Conservation (phyloP, 1,284 basidiomycete species). For the Sanghuangporus weigelae region DNA sequence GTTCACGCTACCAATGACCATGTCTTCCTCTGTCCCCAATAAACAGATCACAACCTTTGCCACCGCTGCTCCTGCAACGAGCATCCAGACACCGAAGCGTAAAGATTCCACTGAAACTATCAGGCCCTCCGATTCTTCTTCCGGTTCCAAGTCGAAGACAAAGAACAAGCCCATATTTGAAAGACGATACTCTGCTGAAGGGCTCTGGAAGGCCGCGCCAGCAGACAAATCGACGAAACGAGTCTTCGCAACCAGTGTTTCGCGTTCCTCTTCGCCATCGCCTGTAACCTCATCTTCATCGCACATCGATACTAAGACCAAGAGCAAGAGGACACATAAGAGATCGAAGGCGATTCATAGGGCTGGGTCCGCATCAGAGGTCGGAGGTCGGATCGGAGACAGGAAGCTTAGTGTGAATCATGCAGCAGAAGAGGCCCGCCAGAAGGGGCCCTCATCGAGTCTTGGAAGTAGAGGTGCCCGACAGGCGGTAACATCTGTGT, state of each 20-base stretch:
- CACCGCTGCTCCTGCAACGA: too few species aligned
- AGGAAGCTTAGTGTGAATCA: not conserved
- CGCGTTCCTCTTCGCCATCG: not conserved
- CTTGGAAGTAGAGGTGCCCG: not conserved
- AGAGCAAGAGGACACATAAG: not conserved
- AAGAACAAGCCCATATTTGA: not conserved
- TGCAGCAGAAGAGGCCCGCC: not conserved
- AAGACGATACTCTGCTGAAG: conserved; percentile 1
- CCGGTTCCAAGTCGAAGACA: not conserved
- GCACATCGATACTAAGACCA: not conserved
- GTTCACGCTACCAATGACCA: too few species aligned
- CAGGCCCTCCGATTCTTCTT: not conserved
- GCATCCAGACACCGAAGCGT: not conserved
- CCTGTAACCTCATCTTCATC: not conserved
- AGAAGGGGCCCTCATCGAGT: not conserved
- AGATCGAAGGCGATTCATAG: not conserved
- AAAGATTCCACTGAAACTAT: conserved; percentile 1
- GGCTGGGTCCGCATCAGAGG: too few species aligned
- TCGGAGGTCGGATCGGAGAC: too few species aligned
- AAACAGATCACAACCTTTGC: too few species aligned
- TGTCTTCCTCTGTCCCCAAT: too few species aligned
- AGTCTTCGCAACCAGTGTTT: not conserved
- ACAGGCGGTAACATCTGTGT: not conserved
- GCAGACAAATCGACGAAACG: not conserved
- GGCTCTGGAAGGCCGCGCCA: not conserved